Evolutionary conservation across 2,329 filamentous ascomycete species (phyloP).

Genomic region (Monilinia fructicola): DNA sequence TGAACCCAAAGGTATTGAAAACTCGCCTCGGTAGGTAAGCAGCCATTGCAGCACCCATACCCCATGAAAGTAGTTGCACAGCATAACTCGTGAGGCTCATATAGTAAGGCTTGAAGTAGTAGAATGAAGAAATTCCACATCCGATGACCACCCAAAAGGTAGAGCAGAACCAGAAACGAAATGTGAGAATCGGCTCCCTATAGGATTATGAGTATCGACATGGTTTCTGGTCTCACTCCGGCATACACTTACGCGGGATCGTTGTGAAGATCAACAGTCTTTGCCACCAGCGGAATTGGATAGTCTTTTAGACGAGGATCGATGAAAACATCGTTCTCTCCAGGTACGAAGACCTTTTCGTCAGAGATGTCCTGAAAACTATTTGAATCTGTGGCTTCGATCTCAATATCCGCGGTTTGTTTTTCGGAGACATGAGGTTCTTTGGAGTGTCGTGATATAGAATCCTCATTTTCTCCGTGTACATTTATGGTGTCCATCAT

Average conservation of each 20-base stretch:
- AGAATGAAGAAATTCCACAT: slow-evolving; percentile 39
- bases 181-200: slow-evolving; percentile 41
- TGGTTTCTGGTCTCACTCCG: neutral
- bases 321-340: slow-evolving; percentile 39
- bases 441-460: neutral
- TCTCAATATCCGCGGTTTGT: slow-evolving; percentile 4
- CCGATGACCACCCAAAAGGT: slow-evolving; percentile 41
- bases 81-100: slow-evolving; percentile 38
- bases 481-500: slow-evolving; percentile 11
- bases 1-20: slow-evolving; percentile 36
- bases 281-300: slow-evolving; percentile 40
- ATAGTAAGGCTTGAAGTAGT: slow-evolving; percentile 41
- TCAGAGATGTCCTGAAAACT: slow-evolving; percentile 7
- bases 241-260: slow-evolving; percentile 35
- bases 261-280: slow-evolving; percentile 41
- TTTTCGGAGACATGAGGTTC: slow-evolving; percentile 1
- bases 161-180: slow-evolving; percentile 40
- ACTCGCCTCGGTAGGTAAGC: slow-evolving; percentile 35
- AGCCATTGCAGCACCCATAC: slow-evolving; percentile 39
- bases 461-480: neutral
- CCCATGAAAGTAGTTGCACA: slow-evolving; percentile 41
- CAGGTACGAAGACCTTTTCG: slow-evolving; percentile 33
- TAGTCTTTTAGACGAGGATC: slow-evolving; percentile 40
- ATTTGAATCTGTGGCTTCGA: slow-evolving; percentile 13
- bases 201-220: neutral